Base-by-base conservation (phyloP, 2,329 filamentous ascomycete genomes). In the Didymellaceae sp. region DNA sequence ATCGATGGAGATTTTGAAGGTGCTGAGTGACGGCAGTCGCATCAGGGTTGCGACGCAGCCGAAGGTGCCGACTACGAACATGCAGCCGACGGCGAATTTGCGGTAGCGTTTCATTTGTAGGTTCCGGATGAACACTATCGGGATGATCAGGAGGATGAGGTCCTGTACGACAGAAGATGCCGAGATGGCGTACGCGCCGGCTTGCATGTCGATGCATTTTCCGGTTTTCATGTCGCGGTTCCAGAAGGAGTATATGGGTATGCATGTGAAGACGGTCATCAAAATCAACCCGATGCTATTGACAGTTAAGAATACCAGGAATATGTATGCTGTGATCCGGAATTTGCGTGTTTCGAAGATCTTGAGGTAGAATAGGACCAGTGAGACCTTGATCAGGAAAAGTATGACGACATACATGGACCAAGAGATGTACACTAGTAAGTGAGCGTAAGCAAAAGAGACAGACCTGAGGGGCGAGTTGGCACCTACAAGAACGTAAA, bases 41-140 rank as follows among this genome's bases (percentile, higher is more conserved):
- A 66, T 47, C 17, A 65, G 54, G 6, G 63, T 68, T 6, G 65
- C 59, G 13, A 67, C 59, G 34, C 59, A 65, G 10, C 63, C 66
- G 20, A 68, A 58, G 7, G 58, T 62, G 6, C 67, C 65, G 14
- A 68, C 57, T 13, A 56, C 31, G 32, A 68, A 68, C 63, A 68
- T 66, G 31, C 63, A 33, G 2, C 52, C 54, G 9, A 66, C 60
- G 1, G 57, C 62, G n/a, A 62, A 26, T 38, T 67, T 67, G 8
- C 55, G 54, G 14, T 46, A 52, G 6, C 54, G 39, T 22, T 54
- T 57, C 44, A 66, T 66, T 17, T 67, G 59, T 1, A 69, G 40
- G 6, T 59, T 63, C 6, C 47, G 35, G 18, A 69, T 56, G 26
- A 51, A 65, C 1, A 58, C 18, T 10, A 70, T 24, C 1, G 67